Evolutionary conservation across 2,329 filamentous ascomycete genomes (phyloP).

Genomic region (Monosporascus sp.): DNA sequence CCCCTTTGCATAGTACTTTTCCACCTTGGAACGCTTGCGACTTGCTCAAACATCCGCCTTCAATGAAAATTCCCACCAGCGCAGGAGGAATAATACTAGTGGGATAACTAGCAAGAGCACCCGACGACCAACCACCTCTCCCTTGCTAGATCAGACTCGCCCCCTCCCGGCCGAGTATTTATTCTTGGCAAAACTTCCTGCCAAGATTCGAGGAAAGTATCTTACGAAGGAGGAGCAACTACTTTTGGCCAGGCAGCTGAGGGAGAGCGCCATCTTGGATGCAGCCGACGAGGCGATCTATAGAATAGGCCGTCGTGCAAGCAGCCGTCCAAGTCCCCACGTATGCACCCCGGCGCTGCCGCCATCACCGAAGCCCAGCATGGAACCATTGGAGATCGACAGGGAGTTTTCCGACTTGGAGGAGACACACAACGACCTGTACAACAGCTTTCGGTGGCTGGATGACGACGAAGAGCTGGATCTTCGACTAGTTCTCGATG

Average conservation of each 20-base stretch:
- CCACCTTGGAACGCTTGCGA: slow-evolving; percentile 51
- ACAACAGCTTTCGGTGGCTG: slow-evolving; percentile 67
- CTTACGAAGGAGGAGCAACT: slow-evolving; percentile 63
- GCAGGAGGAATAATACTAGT: slow-evolving; percentile 1
- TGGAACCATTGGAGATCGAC: slow-evolving; percentile 22
- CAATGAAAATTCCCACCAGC: slow-evolving; percentile 8
- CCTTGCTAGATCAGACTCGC: slow-evolving; percentile 8
- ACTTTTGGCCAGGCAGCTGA: slow-evolving; percentile 44
- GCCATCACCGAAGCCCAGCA: slow-evolving; percentile 18
- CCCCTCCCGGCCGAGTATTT: slow-evolving; percentile 47
- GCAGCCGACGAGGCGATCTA: slow-evolving; percentile 48
- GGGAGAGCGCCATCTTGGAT: slow-evolving; percentile 48
- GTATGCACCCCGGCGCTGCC: slow-evolving; percentile 22
- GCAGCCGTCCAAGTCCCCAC: slow-evolving; percentile 25
- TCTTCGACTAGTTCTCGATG: slow-evolving; percentile 59
- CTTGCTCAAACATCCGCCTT: slow-evolving; percentile 43
- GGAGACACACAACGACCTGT: slow-evolving; percentile 48
- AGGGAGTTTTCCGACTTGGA: slow-evolving; percentile 12
- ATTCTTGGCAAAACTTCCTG: slow-evolving; percentile 61
- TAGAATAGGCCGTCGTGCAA: slow-evolving; percentile 34
- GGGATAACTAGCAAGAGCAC: slow-evolving; percentile 6
- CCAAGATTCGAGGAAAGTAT: slow-evolving; percentile 59
- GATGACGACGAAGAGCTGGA: slow-evolving; percentile 70
- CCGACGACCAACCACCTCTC: slow-evolving; percentile 14
- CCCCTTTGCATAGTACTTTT: slow-evolving; percentile 46